A percentile compares a stretch with the other conserved stretches of the same genome.
These are phyloP conservation scores for Eimeria praecox DNA, from an alignment of 169 alveolate genomes.

Conservation along the genomic window DNA sequence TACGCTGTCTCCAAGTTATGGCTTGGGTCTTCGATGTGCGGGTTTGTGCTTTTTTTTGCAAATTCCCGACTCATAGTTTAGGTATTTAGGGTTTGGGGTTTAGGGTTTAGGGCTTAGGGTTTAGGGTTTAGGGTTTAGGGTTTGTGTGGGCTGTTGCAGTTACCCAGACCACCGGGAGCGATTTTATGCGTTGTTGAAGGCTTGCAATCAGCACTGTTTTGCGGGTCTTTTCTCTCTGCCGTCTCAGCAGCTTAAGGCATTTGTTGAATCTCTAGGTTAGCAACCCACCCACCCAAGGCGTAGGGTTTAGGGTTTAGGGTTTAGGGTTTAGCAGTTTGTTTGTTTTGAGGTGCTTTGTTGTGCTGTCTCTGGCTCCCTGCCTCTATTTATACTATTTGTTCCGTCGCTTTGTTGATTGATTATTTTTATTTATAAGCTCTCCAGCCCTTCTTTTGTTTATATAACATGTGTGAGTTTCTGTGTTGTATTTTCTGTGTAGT, in stretches of 20 bases:
- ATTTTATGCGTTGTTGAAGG: conserved; percentile 87
- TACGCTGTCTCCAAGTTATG: too few species aligned
- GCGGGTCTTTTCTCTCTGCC: conserved; percentile 85
- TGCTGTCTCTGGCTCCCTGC: neutral
- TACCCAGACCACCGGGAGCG: conserved; percentile 92
- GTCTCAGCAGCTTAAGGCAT: conserved; percentile 84
- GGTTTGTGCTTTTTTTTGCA: too few species aligned
- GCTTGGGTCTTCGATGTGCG: too few species aligned
- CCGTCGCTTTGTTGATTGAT: too few species aligned
- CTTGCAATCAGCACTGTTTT: conserved; percentile 85
- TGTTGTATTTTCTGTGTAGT: too few species aligned
- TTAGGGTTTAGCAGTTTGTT: too few species aligned
- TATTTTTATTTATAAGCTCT: too few species aligned
- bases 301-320: conserved; percentile 5
- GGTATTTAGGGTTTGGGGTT: neutral
- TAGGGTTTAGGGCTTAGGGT: neutral
- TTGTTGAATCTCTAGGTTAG: conserved; percentile 87
- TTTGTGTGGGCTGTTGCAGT: conserved; percentile 47
- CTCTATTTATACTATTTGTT: neutral
- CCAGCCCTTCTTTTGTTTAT: too few species aligned
- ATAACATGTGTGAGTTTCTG: too few species aligned
- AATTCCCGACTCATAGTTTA: too few species aligned
- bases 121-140: neutral
- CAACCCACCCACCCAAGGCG: neutral
- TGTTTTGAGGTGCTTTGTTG: neutral